A percentile compares a stretch with the other conserved stretches of the same genome.
phyloP scores from a whole-genome alignment of 257 asterid species.

The Gardenia jasminoides region DNA sequence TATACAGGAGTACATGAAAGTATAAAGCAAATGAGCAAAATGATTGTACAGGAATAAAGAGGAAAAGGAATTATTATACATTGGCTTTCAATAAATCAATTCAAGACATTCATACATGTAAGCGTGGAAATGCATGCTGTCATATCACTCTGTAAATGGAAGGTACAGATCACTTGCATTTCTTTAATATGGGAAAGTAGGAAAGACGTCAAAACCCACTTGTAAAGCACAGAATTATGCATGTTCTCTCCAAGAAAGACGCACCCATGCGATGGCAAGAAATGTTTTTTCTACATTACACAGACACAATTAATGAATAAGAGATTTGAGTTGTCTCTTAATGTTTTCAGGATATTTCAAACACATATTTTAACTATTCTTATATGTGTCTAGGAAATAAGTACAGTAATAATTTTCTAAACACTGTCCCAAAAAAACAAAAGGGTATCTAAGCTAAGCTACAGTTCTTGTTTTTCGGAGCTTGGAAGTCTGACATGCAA shows the following conservation, averaged over 20 bases:
- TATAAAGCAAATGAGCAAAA: background rate
- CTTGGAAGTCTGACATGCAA: too few species aligned
- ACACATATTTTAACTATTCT: too few species aligned
- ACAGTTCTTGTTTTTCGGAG: too few species aligned
- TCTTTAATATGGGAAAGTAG: background rate
- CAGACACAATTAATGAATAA: too few species aligned
- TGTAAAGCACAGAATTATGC: slow-evolving; percentile 13
- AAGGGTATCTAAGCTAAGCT: too few species aligned
- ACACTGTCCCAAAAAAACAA: too few species aligned
- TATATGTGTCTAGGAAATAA: too few species aligned
- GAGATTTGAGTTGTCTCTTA: too few species aligned
- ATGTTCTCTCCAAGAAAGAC: background rate
- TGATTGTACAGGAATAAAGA: background rate
- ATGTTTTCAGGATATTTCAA: too few species aligned
- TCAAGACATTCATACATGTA: background rate
- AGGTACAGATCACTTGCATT: background rate
- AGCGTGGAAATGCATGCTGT: background rate
- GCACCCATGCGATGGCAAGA: background rate
- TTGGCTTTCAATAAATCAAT: background rate
- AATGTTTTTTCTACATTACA: too few species aligned
- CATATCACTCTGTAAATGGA: background rate
- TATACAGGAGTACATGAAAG: background rate
- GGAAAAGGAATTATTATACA: background rate
- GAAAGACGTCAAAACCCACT: background rate
- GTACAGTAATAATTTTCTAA: too few species aligned